Base-by-base conservation (phyloP, 192 early-diverging fungal genomes). In the Coemansia sp. region DNA sequence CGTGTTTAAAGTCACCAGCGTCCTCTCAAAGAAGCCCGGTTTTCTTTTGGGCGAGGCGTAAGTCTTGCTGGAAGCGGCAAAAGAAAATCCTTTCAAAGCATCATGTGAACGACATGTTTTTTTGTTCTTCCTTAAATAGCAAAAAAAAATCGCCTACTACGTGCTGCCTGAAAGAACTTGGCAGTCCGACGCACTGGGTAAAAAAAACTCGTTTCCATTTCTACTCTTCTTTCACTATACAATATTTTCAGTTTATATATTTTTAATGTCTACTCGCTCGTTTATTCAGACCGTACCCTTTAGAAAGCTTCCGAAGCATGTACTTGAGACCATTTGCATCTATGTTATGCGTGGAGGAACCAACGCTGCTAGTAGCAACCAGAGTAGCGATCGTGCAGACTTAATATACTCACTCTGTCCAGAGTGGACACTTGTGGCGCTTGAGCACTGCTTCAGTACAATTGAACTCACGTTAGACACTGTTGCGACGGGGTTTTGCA, bases 271-370 rank as follows among this genome's bases (percentile, higher is more conserved):
- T 28, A 9, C 52, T 23, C 13, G 14, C 43, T 17, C 43, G 14
- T 17, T 44, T 17, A 6, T 17, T 17, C 43, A 17, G 16, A 17
- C 43, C 5, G 13, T n/a, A n/a, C 7, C 55, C 16, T 58, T 58
- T 33, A 30, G 30, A 58, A 33, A 32, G 55, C 55, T 58, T 58
- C 55, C 55, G 4, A 58, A 58, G 30, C 55, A 58, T 32, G 55
- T 58, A 16, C 30, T 58, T 5, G 55, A 58, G 14, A 33, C 55
- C 2, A 35, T 58, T 35, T 58, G 55, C 13, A 17, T 16, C 55
- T 35, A 58, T 33, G 55, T 58, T 5, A 58, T 58, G 55, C 4
- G 30, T 13, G 32, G 55, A 8, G 6, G 17, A 16, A 14, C 30
- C 26, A 58, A 17, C 5, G n/a, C 55, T 26, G 13, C 26, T 28